A percentile compares a stretch with the other conserved stretches of the same genome.
phyloP scores from a whole-genome alignment of 2,329 filamentous ascomycete genomes.

The Fusarium papillatum region DNA sequence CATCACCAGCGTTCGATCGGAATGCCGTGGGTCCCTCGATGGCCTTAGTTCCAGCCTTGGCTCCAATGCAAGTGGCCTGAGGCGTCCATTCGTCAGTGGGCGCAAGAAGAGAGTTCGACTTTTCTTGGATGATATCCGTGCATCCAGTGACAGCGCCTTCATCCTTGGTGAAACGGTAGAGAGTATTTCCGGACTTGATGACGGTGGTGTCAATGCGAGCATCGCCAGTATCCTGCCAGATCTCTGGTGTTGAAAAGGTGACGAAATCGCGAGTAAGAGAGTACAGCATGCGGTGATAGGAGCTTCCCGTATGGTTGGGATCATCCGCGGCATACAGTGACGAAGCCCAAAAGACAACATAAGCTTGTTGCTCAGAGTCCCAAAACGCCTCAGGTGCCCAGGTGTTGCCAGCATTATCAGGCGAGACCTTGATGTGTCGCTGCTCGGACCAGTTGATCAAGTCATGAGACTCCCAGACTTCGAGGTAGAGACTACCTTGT shows the following conservation, averaged over 20 bases:
- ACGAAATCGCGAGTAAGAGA: slow-evolving; percentile 64
- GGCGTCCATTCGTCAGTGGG: slow-evolving; percentile 58
- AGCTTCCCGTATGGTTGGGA: slow-evolving; percentile 53
- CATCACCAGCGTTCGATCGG: slow-evolving; percentile 62
- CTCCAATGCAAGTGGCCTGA: slow-evolving; percentile 63
- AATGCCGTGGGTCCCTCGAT: slow-evolving; percentile 68
- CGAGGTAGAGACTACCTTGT: slow-evolving; percentile 62
- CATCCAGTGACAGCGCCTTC: slow-evolving; percentile 66
- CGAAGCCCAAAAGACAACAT: slow-evolving; percentile 61
- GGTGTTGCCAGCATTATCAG: slow-evolving; percentile 63
- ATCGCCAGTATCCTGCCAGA: slow-evolving; percentile 66
- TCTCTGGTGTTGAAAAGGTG: slow-evolving; percentile 59
- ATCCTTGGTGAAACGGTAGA: slow-evolving; percentile 69
- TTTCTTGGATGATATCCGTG: slow-evolving; percentile 67
- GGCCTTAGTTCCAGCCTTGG: slow-evolving; percentile 59
- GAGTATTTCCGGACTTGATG: slow-evolving; percentile 55
- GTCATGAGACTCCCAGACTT: slow-evolving; percentile 66
- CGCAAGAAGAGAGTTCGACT: slow-evolving; percentile 56
- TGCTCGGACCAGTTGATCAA: slow-evolving; percentile 65
- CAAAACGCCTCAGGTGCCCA: slow-evolving; percentile 68
- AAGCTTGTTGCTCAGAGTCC: slow-evolving; percentile 56
- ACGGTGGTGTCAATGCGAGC: slow-evolving; percentile 68
- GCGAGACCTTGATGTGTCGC: slow-evolving; percentile 63
- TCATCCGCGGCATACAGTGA: slow-evolving; percentile 59
- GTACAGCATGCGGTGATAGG: slow-evolving; percentile 67